Evolutionary conservation across 441 rosid species (phyloP).

Genomic region (Jatropha multifida): DNA sequence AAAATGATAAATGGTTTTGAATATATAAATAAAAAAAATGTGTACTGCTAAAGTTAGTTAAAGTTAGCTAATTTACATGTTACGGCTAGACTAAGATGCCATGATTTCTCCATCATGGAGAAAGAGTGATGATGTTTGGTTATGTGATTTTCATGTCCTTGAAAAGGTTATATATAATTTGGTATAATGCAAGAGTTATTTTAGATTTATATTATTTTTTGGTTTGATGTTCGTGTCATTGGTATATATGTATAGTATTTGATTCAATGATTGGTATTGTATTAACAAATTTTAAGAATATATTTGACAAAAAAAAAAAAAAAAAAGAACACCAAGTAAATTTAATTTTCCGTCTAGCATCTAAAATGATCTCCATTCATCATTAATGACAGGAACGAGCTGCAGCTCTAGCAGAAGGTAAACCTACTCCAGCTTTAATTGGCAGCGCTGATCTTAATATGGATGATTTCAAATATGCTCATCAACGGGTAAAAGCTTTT

Average conservation of each 20-base stretch:
- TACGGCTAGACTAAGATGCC: constrained; percentile 17
- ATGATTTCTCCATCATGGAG: constrained; percentile 25
- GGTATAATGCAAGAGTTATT: not conserved
- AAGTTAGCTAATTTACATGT: not conserved
- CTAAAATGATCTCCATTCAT: constrained; percentile 8
- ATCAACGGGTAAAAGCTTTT: constrained; percentile 54
- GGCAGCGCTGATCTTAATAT: constrained; percentile 61
- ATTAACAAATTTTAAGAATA: not conserved
- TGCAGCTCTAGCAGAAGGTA: constrained; percentile 65
- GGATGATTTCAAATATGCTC: constrained; percentile 70
- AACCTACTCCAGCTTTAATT: constrained; percentile 64
- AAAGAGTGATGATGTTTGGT: not conserved
- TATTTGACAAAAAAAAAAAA: too few relatives aligned
- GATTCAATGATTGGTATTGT: not conserved
- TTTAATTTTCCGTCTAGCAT: not conserved
- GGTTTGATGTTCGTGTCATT: not conserved
- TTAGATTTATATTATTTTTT: not conserved
- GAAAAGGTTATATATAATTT: not conserved
- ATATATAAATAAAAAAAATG: too few relatives aligned
- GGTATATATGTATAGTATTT: not conserved
- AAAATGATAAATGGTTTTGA: too few relatives aligned
- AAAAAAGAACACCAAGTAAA: too few relatives aligned
- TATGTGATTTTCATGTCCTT: not conserved
- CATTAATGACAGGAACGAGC: constrained; percentile 49
- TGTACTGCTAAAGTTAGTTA: too few relatives aligned